phyloP scores from a whole-genome alignment of 2,329 filamentous ascomycete genomes.

The Fusarium piperis region DNA sequence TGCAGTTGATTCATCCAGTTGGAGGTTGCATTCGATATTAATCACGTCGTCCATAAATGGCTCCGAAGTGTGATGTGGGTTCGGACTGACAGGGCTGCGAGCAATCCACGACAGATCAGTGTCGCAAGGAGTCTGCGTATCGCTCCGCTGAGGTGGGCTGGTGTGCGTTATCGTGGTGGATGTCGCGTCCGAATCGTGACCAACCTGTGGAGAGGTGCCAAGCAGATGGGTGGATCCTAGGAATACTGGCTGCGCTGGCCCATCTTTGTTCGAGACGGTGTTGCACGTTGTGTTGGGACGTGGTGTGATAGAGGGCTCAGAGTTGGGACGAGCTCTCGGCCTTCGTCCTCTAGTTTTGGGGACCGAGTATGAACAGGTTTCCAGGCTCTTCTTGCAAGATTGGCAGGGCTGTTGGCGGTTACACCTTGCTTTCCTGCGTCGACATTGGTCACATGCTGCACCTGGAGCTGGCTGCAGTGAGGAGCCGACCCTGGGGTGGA shows the following conservation, averaged over 20 bases:
- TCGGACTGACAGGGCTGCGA: neutral
- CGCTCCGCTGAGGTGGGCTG: no score
- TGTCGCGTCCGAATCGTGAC: neutral
- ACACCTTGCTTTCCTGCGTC: constrained; percentile 13
- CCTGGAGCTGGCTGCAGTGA: constrained; percentile 7
- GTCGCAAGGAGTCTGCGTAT: neutral
- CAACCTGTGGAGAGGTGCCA: neutral
- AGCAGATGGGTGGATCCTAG: neutral
- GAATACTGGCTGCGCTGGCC: neutral
- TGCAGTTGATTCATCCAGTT: neutral
- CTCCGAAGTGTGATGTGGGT: neutral
- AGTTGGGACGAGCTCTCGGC: neutral
- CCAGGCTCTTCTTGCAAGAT: neutral
- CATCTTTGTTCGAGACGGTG: neutral
- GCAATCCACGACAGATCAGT: neutral
- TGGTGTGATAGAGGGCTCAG: neutral
- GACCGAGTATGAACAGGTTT: constrained; percentile 1
- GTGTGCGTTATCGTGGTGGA: neutral
- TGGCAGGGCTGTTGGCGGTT: constrained; percentile 12
- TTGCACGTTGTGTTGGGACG: neutral
- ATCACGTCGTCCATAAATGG: neutral
- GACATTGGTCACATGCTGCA: constrained; percentile 14
- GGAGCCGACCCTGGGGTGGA: neutral
- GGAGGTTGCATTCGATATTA: neutral
- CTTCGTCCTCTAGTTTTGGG: neutral